Base-by-base conservation (phyloP, 768 basidiomycete species). In the Russula compacta region DNA sequence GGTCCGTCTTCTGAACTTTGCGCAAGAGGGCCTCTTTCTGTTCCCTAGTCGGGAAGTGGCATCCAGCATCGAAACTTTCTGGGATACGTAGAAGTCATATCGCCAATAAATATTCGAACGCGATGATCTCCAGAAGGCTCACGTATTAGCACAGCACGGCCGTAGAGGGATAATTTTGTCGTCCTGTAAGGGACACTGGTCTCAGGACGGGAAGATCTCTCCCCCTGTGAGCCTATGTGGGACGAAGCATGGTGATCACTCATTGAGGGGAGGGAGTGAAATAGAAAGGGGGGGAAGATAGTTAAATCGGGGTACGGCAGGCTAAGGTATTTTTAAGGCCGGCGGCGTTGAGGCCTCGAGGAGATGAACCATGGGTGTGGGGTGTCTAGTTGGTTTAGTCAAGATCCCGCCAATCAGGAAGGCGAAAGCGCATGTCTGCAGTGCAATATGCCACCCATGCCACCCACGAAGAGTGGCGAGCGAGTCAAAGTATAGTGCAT, bases 1-100 rank as follows among this genome's bases (percentile, higher is more conserved):
- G 59, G 15, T 55, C 59, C 17, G 59, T 60, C 53, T 55, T 48
- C 47, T 35, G 59, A 42, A 60, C 38, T 24, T 60, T 38, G 14
- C 21, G 53, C 47, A 60, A 43, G 15, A 60, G 1, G 2, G 38
- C 39, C 5, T 49, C 47, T 49, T 60, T 55, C 40, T 50, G 32
- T 35, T 53, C 38, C 47, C 11, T 54, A 32, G 10, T 55, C 14
- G 59, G 59, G 11, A 49, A 43, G 10, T 54, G 53, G 29, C 53
- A 55, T 15, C 53, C 47, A 2, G 15, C 35, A 24, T 48, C 59
- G 4, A 53, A 60, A 48, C 21, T 10, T 3, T 24, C 59, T 60
- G 59, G 38, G 15, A 39, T n/a, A 4, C 1, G 17, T 8, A 9
- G n/a, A 58, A 35, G 19, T n/a, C 47, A 33, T 46, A 21, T 15